Conservation (phyloP, 2,329 filamentous ascomycete genomes). For the Bipolaris bicolor region DNA sequence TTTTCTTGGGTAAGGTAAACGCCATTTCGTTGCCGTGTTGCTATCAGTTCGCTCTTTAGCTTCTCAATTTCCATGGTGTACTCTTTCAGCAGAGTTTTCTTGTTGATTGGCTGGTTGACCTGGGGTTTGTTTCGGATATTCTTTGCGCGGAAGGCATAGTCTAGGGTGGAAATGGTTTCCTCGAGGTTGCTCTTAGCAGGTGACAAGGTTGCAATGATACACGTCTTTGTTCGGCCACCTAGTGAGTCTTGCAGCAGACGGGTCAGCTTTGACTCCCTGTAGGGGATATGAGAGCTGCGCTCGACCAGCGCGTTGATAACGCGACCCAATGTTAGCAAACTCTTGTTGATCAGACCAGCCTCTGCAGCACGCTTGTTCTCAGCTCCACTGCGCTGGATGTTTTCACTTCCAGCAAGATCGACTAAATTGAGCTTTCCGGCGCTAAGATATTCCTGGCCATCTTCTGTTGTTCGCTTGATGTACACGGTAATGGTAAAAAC, state of each 20-base stretch:
- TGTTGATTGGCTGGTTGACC: slow-evolving; percentile 87
- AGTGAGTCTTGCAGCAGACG: slow-evolving; percentile 94
- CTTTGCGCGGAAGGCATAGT: slow-evolving; percentile 97
- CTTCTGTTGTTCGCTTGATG: slow-evolving; percentile 79
- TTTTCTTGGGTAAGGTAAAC: slow-evolving; percentile 89
- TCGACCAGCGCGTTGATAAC: slow-evolving; percentile 98
- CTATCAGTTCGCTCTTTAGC: slow-evolving; percentile 90
- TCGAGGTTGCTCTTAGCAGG: slow-evolving; percentile 94
- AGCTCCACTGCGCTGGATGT: slow-evolving; percentile 94
- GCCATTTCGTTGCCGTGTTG: slow-evolving; percentile 89
- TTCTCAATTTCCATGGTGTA: slow-evolving; percentile 94
- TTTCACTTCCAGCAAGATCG: slow-evolving; percentile 95
- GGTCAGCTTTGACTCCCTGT: slow-evolving; percentile 94
- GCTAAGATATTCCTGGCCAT: slow-evolving; percentile 87
- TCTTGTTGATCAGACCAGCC: slow-evolving; percentile 97
- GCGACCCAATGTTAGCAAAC: slow-evolving; percentile 87
- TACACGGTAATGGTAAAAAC: slow-evolving; percentile 96
- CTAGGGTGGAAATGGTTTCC: slow-evolving; percentile 96
- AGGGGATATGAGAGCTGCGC: slow-evolving; percentile 85
- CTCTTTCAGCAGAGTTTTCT: slow-evolving; percentile 88
- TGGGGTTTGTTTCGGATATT: slow-evolving; percentile 99
- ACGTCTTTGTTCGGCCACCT: slow-evolving; percentile 94
- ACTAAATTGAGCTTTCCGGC: slow-evolving; percentile 95
- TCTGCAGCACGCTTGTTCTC: slow-evolving; percentile 98
- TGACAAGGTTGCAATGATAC: slow-evolving; percentile 96